A percentile compares a stretch with the other conserved stretches of the same genome.
phyloP scores from a whole-genome alignment of 2,329 filamentous ascomycete genomes.

The Colletotrichum tropicale region DNA sequence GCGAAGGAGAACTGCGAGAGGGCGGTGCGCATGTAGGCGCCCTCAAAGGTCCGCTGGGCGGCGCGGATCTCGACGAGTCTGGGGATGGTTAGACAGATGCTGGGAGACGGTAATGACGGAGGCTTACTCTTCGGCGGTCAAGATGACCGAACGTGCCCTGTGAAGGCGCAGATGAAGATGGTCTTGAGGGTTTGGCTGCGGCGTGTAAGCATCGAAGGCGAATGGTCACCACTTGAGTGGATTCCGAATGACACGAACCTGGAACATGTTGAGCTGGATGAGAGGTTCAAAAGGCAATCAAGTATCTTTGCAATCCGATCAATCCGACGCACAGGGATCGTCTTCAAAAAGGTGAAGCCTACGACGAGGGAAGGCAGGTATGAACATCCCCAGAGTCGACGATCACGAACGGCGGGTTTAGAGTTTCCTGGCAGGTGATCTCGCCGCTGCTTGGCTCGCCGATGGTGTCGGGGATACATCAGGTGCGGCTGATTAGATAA shows the following conservation, averaged over 20 bases:
- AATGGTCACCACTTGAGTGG: neutral
- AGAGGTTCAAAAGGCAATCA: neutral
- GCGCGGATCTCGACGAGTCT: slow-evolving; percentile 92
- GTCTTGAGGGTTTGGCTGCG: slow-evolving; percentile 69
- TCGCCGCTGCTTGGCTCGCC: slow-evolving; percentile 2
- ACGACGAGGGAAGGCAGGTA: neutral
- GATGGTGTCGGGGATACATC: neutral
- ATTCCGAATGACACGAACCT: neutral
- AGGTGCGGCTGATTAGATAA: slow-evolving; percentile 14
- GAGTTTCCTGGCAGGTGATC: slow-evolving; percentile 8
- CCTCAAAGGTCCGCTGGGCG: slow-evolving; percentile 95
- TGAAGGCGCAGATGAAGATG: slow-evolving; percentile 81
- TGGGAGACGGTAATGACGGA: neutral
- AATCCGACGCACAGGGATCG: neutral
- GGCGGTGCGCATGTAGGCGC: slow-evolving; percentile 93
- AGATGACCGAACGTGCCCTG: slow-evolving; percentile 80
- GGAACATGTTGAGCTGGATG: slow-evolving; percentile 3
- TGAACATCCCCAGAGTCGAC: neutral
- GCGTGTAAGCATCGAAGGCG: neutral
- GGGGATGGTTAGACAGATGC: neutral
- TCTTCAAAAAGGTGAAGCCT: neutral
- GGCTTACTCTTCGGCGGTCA: slow-evolving; percentile 75
- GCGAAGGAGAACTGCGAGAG: slow-evolving; percentile 95
- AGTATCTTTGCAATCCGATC: neutral
- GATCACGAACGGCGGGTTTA: neutral